These are phyloP conservation scores for Sphaerulina musiva DNA, from an alignment of 2,329 filamentous ascomycete species.

Conservation along the genomic window DNA sequence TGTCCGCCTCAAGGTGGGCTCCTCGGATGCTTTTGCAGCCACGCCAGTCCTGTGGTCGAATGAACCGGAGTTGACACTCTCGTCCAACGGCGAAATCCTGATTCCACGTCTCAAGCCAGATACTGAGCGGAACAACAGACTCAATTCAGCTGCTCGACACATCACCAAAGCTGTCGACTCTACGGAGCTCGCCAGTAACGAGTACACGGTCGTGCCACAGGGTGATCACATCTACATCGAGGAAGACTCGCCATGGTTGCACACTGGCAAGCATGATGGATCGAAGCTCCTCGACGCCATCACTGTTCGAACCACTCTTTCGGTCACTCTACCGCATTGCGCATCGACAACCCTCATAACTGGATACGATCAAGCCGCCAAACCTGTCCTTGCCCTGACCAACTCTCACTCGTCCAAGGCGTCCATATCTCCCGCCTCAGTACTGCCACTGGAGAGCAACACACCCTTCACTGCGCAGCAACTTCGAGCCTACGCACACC, in stretches of 20 bases:
- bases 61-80: constrained; percentile 21
- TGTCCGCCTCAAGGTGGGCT: constrained; percentile 12
- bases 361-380: constrained; percentile 8
- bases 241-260: constrained; percentile 13
- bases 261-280: constrained; percentile 1
- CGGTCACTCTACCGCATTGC: constrained; percentile 9
- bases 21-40: constrained; percentile 8
- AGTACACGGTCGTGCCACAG: constrained; percentile 11
- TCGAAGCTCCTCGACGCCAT: not conserved
- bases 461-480: constrained; percentile 9
- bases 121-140: constrained; percentile 23
- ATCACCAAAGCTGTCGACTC: constrained; percentile 15
- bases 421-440: not conserved
- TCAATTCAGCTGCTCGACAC: constrained; percentile 24
- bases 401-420: constrained; percentile 8
- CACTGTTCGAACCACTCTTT: constrained; percentile 4
- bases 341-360: constrained; percentile 10
- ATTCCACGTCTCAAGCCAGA: constrained; percentile 22
- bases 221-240: constrained; percentile 10
- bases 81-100: constrained; percentile 13
- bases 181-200: not conserved
- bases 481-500: constrained; percentile 10
- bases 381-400: constrained; percentile 9
- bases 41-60: constrained; percentile 15
- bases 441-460: constrained; percentile 1